Base-by-base conservation (phyloP, 352 stramenopile genomes). In the Phytophthora agathidicida region DNA sequence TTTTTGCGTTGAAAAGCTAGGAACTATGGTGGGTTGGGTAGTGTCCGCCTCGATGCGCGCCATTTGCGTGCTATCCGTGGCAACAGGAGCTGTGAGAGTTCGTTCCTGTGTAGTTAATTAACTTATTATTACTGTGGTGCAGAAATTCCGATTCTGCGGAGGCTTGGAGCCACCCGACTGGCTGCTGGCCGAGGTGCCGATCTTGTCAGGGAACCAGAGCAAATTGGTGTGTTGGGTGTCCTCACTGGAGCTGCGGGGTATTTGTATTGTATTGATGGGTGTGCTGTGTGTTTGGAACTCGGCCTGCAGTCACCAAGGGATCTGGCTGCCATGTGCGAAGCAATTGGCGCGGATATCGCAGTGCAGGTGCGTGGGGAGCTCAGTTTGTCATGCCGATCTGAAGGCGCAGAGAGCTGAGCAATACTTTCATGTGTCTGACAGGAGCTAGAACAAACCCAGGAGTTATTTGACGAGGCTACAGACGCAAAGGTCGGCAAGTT, bases 81-180 rank as follows among this genome's bases (percentile, higher is more conserved):
- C n/a, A n/a, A n/a, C n/a, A n/a, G n/a, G n/a, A n/a, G n/a, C n/a
- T n/a, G n/a, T n/a, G n/a, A n/a, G n/a, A n/a, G n/a, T n/a, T n/a
- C n/a, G n/a, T n/a, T n/a, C n/a, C n/a, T n/a, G n/a, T 7, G 19
- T 33, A 1, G 11, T 1, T 44, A 31, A 55, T 19, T 39, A 28
- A 46, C 22, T 1, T 47, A 33, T 10, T 44, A 10, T 33, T 33
- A 7, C 36, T 58, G 37, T 35, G 49, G 4, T 32, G 46, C 27
- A 75, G 66, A 75, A 63, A 56, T 89, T 84, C 39, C 69, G 79
- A 16, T 87, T 86, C 67, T 87, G 79, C 22, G 79, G 79, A 39
- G 77, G 75, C 5, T 46, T 89, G 45, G 79, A 89, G 60, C 79
- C 79, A 38, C 79, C 79, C 0, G 79, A 89, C 61, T 89, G 79